Evolutionary conservation across 2,329 filamentous ascomycete genomes (phyloP), one percentile per base, ranked within the genome.

Genomic region (Pleoardoris graminearum): DNA sequence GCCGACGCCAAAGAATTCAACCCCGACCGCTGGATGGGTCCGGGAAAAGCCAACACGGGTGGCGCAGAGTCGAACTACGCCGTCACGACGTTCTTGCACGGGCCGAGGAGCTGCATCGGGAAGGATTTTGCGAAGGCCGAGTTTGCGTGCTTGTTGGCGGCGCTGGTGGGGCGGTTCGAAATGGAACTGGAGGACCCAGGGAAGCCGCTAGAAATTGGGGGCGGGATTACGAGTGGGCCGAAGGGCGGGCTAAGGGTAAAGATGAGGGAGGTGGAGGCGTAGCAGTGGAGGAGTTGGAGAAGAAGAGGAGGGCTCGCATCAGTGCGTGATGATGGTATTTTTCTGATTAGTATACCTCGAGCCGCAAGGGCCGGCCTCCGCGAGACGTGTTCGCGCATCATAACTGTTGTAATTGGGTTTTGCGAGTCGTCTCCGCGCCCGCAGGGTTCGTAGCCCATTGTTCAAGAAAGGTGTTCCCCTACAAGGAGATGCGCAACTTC

Each of bases 101-200:
- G 92, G 0, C 91, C 91, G 1, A 79, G 91, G 48, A 89, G 87
- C 66, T 96, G 92, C 68, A 96, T 96, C 61, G 92, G 91, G 0
- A 82, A 86, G 71, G 79, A 80, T 2, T 96, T 96, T 74, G 89
- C 92, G 0, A 87, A 85, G 68, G 85, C 87, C 0, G 93, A 97
- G 77, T 89, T 96, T 73, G 90, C 90, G 7, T 93, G 88, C 67
- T 75, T 97, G 57, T 69, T 97, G 41, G 91, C 91, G 19, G 81
- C 84, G 7, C 85, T 89, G 80, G 81, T 93, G 3, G 91, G 91
- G 1, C 80, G 83, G 32, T 96, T 95, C 71, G 81, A 85, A 66
- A 82, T 85, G 54, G 81, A 86, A 68, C 75, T 85, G 68, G 86
- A 89, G 63, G 84, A 90, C 67, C 86, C 89, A 63, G 84, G 90